phyloP scores from a whole-genome alignment of 2,329 filamentous ascomycete genomes.

The Neocucurbitaria cava region DNA sequence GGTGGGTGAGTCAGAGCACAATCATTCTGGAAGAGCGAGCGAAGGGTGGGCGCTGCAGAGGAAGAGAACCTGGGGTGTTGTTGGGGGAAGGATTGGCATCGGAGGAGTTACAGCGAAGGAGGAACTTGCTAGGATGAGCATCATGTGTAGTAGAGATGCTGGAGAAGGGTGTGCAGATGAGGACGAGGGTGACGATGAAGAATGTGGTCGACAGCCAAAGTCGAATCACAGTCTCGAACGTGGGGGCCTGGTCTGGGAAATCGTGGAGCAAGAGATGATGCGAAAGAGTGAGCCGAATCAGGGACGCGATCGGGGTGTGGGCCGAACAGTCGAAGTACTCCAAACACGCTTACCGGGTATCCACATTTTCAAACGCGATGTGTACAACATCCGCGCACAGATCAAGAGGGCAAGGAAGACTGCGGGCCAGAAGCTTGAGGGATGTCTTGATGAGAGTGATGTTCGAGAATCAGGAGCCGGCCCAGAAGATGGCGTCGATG shows the following conservation, averaged over 20 bases:
- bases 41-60: constrained; percentile 44
- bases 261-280: constrained; percentile 46
- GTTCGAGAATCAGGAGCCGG: constrained; percentile 4
- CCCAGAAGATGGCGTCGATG: neutral
- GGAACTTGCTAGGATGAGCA: constrained; percentile 22
- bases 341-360: constrained; percentile 40
- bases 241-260: constrained; percentile 42
- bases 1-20: constrained; percentile 39
- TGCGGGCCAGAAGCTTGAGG: constrained; percentile 34
- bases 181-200: constrained; percentile 8
- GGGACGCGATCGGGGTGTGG: constrained; percentile 42
- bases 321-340: constrained; percentile 39
- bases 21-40: constrained; percentile 36
- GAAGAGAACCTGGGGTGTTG: constrained; percentile 44
- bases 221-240: constrained; percentile 35
- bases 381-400: constrained; percentile 46
- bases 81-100: constrained; percentile 36
- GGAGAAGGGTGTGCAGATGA: constrained; percentile 6
- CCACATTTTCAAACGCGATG: constrained; percentile 45
- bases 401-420: constrained; percentile 42
- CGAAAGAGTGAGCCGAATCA: constrained; percentile 32
- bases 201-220: constrained; percentile 4
- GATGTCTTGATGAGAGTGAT: constrained; percentile 16
- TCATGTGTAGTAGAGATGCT: constrained; percentile 1
- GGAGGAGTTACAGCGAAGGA: constrained; percentile 44